A percentile compares a stretch with the other conserved stretches of the same genome.
These are phyloP conservation scores for Pinus tabuliformis DNA, from an alignment of 75 land plant species.

Conservation along the genomic window DNA sequence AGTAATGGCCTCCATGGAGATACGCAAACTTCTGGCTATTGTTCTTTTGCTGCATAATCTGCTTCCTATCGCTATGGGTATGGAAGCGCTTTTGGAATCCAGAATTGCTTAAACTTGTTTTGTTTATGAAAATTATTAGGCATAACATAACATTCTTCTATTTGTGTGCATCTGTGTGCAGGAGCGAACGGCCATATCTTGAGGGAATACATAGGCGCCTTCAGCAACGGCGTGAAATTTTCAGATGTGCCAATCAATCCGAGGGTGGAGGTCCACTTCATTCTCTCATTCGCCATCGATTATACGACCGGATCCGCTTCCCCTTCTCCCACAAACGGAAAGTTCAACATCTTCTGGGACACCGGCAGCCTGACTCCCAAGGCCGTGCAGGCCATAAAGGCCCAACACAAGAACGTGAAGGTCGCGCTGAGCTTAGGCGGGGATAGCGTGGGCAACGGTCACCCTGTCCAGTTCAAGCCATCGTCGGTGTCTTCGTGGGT, in stretches of 20 bases:
- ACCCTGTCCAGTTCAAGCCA: conserved; percentile 18
- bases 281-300: conserved; percentile 48
- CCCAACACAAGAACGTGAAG: conserved; percentile 25
- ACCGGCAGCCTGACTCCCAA: too few relatives aligned
- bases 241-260: conserved; percentile 21
- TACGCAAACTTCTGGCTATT: too few relatives aligned
- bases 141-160: background rate
- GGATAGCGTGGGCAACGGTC: conserved; percentile 12
- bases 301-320: conserved; percentile 6
- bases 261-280: conserved; percentile 30
- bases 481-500: conserved; percentile 33
- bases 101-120: too few relatives aligned
- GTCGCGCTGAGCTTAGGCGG: conserved; percentile 41
- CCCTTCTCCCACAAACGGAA: conserved; percentile 17
- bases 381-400: conserved; percentile 25
- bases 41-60: too few relatives aligned
- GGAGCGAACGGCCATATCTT: background rate
- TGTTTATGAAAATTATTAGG: too few relatives aligned
- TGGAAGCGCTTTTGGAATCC: too few relatives aligned
- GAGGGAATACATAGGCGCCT: conserved; percentile 35
- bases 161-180: background rate
- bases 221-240: conserved; percentile 21
- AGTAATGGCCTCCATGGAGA: too few relatives aligned
- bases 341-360: conserved; percentile 61
- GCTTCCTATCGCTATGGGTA: too few relatives aligned